Conservation (phyloP, 2,329 filamentous ascomycete genomes). For the Alternaria arborescens region DNA sequence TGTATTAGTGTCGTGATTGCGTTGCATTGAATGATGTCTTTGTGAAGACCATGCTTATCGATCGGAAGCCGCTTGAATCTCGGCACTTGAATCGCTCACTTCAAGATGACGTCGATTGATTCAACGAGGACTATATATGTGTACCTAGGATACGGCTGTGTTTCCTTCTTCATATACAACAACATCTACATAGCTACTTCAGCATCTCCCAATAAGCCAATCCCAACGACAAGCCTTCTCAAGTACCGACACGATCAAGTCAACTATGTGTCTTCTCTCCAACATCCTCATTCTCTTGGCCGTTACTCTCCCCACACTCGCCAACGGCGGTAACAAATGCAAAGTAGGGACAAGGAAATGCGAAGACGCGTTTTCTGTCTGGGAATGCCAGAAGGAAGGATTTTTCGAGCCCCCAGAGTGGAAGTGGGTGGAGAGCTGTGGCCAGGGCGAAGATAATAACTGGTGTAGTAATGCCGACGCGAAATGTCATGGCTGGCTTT, state of each 20-base stretch:
- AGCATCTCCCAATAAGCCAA: background rate
- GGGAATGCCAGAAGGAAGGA: too few species aligned
- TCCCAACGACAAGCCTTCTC: too few species aligned
- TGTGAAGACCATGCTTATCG: background rate
- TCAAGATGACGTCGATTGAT: accelerated
- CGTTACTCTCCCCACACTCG: background rate
- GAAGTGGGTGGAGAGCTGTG: too few species aligned
- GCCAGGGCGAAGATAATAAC: too few species aligned
- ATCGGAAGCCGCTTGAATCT: background rate
- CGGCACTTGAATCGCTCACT: background rate
- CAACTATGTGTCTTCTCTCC: background rate
- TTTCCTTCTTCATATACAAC: background rate
- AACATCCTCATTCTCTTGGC: background rate
- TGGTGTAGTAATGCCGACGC: too few species aligned
- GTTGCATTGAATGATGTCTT: background rate
- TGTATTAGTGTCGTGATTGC: background rate
- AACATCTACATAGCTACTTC: background rate
- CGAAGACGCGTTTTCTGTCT: too few species aligned
- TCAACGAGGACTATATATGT: accelerated
- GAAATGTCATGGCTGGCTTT: too few species aligned
- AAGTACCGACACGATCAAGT: background rate
- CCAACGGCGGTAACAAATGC: accelerated
- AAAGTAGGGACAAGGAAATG: background rate
- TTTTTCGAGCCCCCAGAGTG: too few species aligned
- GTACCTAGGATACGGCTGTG: background rate